These are phyloP conservation scores for Geranomyces michiganensis DNA, from an alignment of 192 early-diverging fungal species.

Conservation along the genomic window DNA sequence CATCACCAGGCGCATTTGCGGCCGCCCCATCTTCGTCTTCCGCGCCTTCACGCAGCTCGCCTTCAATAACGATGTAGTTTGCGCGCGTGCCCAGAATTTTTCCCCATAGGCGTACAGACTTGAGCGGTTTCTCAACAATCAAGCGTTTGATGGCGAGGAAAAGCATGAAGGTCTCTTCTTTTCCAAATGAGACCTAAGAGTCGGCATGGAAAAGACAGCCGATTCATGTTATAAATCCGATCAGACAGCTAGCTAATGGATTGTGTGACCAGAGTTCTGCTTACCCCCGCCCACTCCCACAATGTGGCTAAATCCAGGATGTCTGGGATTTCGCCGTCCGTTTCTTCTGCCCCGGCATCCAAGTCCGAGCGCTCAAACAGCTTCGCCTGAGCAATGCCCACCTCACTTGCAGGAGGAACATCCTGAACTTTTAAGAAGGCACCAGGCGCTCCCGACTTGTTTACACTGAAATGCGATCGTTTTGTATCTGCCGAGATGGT, in stretches of 20 bases:
- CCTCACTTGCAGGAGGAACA: slow-evolving; percentile 19
- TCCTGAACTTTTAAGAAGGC: slow-evolving; percentile 39
- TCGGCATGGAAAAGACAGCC: not conserved
- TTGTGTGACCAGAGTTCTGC: slow-evolving; percentile 4
- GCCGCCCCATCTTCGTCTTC: slow-evolving; percentile 52
- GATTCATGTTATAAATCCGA: not conserved
- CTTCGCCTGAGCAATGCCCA: slow-evolving; percentile 41
- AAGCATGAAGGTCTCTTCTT: slow-evolving; percentile 59
- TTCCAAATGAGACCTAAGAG: slow-evolving; percentile 52
- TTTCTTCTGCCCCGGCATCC: slow-evolving; percentile 39
- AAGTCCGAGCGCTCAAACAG: slow-evolving; percentile 37
- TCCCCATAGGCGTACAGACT: slow-evolving; percentile 63
- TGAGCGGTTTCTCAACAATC: slow-evolving; percentile 54
- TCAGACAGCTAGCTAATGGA: not conserved
- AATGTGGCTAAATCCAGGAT: slow-evolving; percentile 58
- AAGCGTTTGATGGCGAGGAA: slow-evolving; percentile 58
- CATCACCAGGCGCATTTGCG: slow-evolving; percentile 11
- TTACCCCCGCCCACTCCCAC: slow-evolving; percentile 67
- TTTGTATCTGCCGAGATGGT: slow-evolving; percentile 49
- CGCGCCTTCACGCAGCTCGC: slow-evolving; percentile 53
- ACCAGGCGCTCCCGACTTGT: slow-evolving; percentile 36
- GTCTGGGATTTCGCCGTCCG: slow-evolving; percentile 59
- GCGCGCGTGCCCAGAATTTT: slow-evolving; percentile 45
- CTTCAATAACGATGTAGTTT: slow-evolving; percentile 62
- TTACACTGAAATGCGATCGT: slow-evolving; percentile 39